Evolutionary conservation across 768 basidiomycete species (phyloP), one percentile per base, ranked within the genome.

Genomic region (Leccinellum albellum): DNA sequence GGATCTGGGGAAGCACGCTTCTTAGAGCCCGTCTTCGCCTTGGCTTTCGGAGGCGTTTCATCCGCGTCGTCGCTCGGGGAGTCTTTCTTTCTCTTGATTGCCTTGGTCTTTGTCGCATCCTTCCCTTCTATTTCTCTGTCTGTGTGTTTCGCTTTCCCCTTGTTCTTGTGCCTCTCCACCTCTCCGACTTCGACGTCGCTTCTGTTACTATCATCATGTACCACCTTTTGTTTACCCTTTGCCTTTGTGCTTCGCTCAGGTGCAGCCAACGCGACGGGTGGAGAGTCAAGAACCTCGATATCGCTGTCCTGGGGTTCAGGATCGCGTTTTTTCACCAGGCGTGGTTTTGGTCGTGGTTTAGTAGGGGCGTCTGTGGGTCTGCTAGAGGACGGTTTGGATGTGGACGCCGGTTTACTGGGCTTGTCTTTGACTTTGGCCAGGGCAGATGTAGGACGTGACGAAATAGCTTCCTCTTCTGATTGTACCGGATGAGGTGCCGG

Each of bases 221-320:
- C 29, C 6, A 55, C 72, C 55, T 75, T 79, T 48, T 74, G 73
- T 59, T 81, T 83, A 1, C 74, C 75, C 59, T 74, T 76, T 13
- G 53, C 58, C 49, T 73, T 75, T 24, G 60, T 40, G 29, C 59
- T 58, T 59, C 51, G 65, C 29, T 64, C 68, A n/a, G 61, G 65
- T 32, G 62, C 68, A 37, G 60, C 58, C 15, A 56, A 33, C 3
- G 54, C 46, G 44, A 53, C 57, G 2, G 64, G 61, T 6, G 55
- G 61, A 37, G 47, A 33, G 3, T 55, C 63, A 7, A 71, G 53
- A 14, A 72, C 56, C 51, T 74, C 70, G 6, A 75, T 58, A 12
- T 76, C 75, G 48, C 70, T 70, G 21, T 73, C 72, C 26, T 60
- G 61, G 26, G 50, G 51, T 33, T 65, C 61, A 12, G 56, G 56